Evolutionary conservation across 2,329 filamentous ascomycete species (phyloP), one percentile per base, ranked within the genome.

Genomic region (Pyrenophora graminea): DNA sequence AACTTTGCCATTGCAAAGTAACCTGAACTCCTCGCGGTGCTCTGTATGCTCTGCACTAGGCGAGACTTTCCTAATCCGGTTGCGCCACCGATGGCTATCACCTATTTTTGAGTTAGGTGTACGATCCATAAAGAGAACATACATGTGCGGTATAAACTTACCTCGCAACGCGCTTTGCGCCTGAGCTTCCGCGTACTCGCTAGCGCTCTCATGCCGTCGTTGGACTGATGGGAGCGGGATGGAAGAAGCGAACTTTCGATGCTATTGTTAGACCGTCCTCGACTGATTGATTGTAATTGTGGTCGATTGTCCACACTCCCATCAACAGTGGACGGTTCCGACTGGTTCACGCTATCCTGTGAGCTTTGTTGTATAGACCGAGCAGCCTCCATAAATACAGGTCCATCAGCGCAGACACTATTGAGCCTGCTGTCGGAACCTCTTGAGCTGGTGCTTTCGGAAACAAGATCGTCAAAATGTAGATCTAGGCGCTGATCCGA

Each of bases 1-100:
- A 87, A 83, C 58, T 82, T 83, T 21, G 82, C 79, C 39, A 80
- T 79, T 1, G 82, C 82, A 59, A 85, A 84, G 61, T 85, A 87
- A 5, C 84, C 84, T 51, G 80, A 71, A 57, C 78, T 80, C 27
- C 84, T 79, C 33, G 84, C 83, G 18, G 76, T 74, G 8, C 79
- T 75, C 55, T 85, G 83, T 7, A 85, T 77, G 48, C 79, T 80
- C 56, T 83, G 82, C 13, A 86, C 71, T 6, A 87, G 72, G 49
- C 83, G 80, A 1, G 82, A 82, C 63, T 87, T 87, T 13, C 84
- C 84, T 30, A 83, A 75, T 2, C 84, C 84, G 39, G 82, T 77
- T 15, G 76, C 73, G 17, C 84, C 84, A 44, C 74, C 79, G 36
- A 87, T 79, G 13, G 80, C 77, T 38, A 87, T 79, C 4, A 87